A percentile compares a stretch with the other conserved stretches of the same genome.
phyloP scores from a whole-genome alignment of 2,329 filamentous ascomycete species.

The Exophiala xenobiotica region DNA sequence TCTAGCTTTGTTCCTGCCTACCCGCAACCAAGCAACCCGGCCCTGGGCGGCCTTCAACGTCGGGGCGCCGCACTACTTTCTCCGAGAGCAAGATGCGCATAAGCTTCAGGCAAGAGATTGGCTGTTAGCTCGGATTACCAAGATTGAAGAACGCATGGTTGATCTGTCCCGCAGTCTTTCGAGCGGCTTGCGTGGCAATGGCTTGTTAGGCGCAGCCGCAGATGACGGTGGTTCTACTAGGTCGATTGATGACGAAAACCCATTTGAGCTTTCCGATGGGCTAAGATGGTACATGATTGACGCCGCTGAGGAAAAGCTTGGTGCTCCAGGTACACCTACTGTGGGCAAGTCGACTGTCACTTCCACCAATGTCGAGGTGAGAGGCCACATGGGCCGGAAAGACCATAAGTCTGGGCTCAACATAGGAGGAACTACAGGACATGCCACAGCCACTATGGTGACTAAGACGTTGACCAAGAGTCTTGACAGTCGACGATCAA shows the following conservation, averaged over 20 bases:
- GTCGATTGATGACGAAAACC: conserved; percentile 83
- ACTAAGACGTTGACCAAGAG: conserved; percentile 81
- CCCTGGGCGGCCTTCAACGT: conserved; percentile 99
- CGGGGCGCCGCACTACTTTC: conserved; percentile 93
- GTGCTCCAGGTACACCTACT: conserved; percentile 87
- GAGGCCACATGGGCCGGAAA: conserved; percentile 52
- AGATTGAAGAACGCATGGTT: conserved; percentile 88
- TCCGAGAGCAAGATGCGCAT: conserved; percentile 88
- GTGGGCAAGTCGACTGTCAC: conserved; percentile 90
- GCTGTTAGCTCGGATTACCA: conserved; percentile 91
- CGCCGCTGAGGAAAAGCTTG: conserved; percentile 86
- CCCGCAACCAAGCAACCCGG: conserved; percentile 86
- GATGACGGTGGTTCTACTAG: conserved; percentile 51
- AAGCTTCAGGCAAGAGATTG: conserved; percentile 83
- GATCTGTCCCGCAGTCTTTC: conserved; percentile 81
- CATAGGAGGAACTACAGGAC: conserved; percentile 30
- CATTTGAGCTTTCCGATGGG: conserved; percentile 93
- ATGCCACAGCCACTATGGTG: conserved; percentile 52
- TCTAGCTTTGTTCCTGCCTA: conserved; percentile 88
- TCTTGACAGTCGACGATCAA: conserved; percentile 86
- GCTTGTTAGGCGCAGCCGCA: conserved; percentile 52
- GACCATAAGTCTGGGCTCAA: conserved; percentile 21
- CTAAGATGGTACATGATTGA: conserved; percentile 95
- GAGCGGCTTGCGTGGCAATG: conserved; percentile 36
- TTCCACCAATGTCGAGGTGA: conserved; percentile 80